Evolutionary conservation across 768 basidiomycete genomes (phyloP).

Genomic region (Galerina marginata): DNA sequence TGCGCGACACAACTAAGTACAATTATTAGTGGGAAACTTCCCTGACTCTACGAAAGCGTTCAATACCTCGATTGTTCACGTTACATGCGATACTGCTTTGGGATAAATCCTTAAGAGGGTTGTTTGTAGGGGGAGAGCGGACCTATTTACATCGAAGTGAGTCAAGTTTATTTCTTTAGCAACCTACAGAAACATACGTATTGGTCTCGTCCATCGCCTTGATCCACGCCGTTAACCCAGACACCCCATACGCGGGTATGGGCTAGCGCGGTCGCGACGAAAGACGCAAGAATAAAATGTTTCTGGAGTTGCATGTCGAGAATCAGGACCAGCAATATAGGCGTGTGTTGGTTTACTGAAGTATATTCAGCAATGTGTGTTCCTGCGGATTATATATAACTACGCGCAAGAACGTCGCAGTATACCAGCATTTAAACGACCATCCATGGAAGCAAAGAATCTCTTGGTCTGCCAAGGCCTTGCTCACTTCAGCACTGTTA

Average conservation of each 20-base stretch:
- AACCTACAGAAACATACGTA: slow-evolving; percentile 28
- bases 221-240: slow-evolving; percentile 43
- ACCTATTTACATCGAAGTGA: slow-evolving; percentile 26
- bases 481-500: too few relatives aligned
- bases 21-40: too few relatives aligned
- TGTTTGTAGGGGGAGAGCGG: slow-evolving; percentile 42
- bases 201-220: slow-evolving; percentile 37
- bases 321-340: not conserved
- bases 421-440: too few relatives aligned
- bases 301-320: slow-evolving; percentile 28
- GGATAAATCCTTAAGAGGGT: slow-evolving; percentile 41
- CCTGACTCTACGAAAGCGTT: too few relatives aligned
- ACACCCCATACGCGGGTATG: slow-evolving; percentile 42
- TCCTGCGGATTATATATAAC: too few relatives aligned
- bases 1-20: slow-evolving; percentile 30
- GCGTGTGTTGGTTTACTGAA: too few relatives aligned
- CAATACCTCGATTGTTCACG: slow-evolving; percentile 35
- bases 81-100: slow-evolving; percentile 37
- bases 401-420: too few relatives aligned
- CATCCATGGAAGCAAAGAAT: too few relatives aligned
- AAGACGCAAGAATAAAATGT: slow-evolving; percentile 27
- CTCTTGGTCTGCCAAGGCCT: too few relatives aligned
- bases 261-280: slow-evolving; percentile 28
- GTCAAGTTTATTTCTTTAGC: not conserved
- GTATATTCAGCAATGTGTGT: too few relatives aligned